Base-by-base conservation (phyloP, 2,329 filamentous ascomycete species). In the Apiospora malaysiana region DNA sequence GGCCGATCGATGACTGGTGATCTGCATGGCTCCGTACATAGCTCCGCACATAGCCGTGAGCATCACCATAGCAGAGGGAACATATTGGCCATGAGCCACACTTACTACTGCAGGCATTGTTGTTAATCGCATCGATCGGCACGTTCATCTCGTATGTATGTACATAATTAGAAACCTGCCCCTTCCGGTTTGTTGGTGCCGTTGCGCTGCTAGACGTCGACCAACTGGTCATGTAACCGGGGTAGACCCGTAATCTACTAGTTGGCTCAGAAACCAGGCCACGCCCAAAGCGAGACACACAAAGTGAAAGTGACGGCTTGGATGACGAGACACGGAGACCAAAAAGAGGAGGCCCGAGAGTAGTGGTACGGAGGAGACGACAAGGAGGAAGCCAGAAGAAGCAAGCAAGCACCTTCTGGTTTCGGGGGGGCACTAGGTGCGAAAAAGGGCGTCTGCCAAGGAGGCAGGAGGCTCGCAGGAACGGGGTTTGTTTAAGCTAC, bases 161-260 rank as follows among this genome's bases (percentile, higher is more conserved):
- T 37, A 37, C 51, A 59, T 37, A 37, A 59, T 37, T 59, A 59
- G 51, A 59, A 59, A 59, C 51, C 23, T 56, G 56, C 18, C 27
- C 42, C 10, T 43, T 40, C 37, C 37, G 10, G 37, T 40, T 42
- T 37, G 51, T 37, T 37, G 51, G 27, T 27, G n/a, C 47, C 23
- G 47, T 27, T 51, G 32, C 40, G 40, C 12, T 14, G 49, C 16
- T 56, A 21, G 25, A 14, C 49, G 14, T 2, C 14, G 51, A 27
- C 27, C 27, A 16, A 21, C 27, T 32, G 51, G 51, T 18, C 27
- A 16, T 37, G 16, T 32, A 59, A 32, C 51, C 51, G 51, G 51
- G 51, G 27, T 59, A 59, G 51, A 59, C 51, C 56, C 21, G 56
- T 63, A 63, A 23, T 59, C 18, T 63, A 63, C 18, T 63, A 63